Evolutionary conservation across 139 green algal species (phyloP).

Genomic region (Tetraselmis striata): DNA sequence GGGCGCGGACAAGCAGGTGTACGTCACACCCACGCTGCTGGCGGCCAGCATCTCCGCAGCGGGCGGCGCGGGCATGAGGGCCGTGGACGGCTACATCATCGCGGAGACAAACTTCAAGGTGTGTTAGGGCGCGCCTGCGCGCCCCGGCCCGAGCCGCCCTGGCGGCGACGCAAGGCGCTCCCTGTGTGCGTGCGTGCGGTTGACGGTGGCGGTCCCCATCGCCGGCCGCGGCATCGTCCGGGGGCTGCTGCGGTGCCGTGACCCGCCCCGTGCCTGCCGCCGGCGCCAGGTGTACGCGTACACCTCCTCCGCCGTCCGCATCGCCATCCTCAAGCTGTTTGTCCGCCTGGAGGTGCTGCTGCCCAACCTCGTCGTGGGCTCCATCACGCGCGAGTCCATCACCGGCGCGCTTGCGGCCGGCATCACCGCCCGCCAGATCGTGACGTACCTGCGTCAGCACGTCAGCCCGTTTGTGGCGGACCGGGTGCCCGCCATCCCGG

Average conservation of each 20-base stretch:
- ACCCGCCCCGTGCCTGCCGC: too few relatives aligned
- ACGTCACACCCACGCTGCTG: slow-evolving; percentile 60
- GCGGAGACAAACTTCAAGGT: slow-evolving; percentile 85
- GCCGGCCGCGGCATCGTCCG: too few relatives aligned
- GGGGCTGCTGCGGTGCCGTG: too few relatives aligned
- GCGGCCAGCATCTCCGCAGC: slow-evolving; percentile 22
- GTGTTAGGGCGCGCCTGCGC: too few relatives aligned
- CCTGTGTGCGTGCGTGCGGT: too few relatives aligned
- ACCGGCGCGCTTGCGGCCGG: slow-evolving; percentile 49
- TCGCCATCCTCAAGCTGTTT: slow-evolving; percentile 68
- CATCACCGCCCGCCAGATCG: slow-evolving; percentile 55
- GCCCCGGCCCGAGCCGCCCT: too few relatives aligned
- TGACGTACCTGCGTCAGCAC: slow-evolving; percentile 62
- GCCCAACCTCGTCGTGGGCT: slow-evolving; percentile 85
- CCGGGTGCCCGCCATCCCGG: slow-evolving; percentile 52
- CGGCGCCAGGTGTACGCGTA: slow-evolving; percentile 79
- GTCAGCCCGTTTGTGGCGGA: slow-evolving; percentile 47
- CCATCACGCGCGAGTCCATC: slow-evolving; percentile 67
- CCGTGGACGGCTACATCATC: slow-evolving; percentile 57
- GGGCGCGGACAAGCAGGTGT: slow-evolving; percentile 18
- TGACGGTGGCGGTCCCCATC: too few relatives aligned
- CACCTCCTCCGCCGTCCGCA: slow-evolving; percentile 55
- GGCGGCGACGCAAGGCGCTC: too few relatives aligned
- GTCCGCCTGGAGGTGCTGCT: slow-evolving; percentile 67
- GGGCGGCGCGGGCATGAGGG: not conserved